Conservation (phyloP, 2,329 filamentous ascomycete species). For the Botrytis medusae region DNA sequence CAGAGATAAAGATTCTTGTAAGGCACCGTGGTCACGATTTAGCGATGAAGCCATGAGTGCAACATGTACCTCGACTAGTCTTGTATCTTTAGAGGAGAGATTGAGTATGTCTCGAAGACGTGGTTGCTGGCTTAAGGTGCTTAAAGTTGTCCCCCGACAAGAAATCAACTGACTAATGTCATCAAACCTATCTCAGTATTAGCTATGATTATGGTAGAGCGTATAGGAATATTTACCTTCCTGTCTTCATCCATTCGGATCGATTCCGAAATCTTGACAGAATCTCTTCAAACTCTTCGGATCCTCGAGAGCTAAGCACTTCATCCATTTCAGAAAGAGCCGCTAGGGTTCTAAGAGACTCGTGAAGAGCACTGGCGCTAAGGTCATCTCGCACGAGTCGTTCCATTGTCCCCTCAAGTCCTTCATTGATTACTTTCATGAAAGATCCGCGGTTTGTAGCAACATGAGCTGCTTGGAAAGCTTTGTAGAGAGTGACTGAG, state of each 20-base stretch:
- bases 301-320: slow-evolving; percentile 60
- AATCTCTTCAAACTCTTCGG: slow-evolving; percentile 59
- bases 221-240: slow-evolving; percentile 56
- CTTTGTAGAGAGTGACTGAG: slow-evolving; percentile 71
- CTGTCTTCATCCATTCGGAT: slow-evolving; percentile 77
- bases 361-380: slow-evolving; percentile 53
- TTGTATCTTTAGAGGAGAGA: slow-evolving; percentile 61
- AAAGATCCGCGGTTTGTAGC: slow-evolving; percentile 57
- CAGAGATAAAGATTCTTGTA: slow-evolving; percentile 83
- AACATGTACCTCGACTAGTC: slow-evolving; percentile 72
- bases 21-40: slow-evolving; percentile 74
- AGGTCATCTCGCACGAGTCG: slow-evolving; percentile 52
- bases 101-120: slow-evolving; percentile 60
- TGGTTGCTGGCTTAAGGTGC: slow-evolving; percentile 71
- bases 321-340: slow-evolving; percentile 81
- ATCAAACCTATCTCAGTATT: slow-evolving; percentile 56
- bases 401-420: slow-evolving; percentile 60
- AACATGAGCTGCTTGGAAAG: slow-evolving; percentile 75
- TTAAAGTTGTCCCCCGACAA: slow-evolving; percentile 79
- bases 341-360: slow-evolving; percentile 63
- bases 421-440: slow-evolving; percentile 59
- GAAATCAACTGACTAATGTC: slow-evolving; percentile 80
- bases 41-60: slow-evolving; percentile 73
- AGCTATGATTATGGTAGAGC: background rate
- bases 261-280: slow-evolving; percentile 65